Evolutionary conservation across 2,329 filamentous ascomycete genomes (phyloP).

Genomic region (Hymenoscyphus infarciens): DNA sequence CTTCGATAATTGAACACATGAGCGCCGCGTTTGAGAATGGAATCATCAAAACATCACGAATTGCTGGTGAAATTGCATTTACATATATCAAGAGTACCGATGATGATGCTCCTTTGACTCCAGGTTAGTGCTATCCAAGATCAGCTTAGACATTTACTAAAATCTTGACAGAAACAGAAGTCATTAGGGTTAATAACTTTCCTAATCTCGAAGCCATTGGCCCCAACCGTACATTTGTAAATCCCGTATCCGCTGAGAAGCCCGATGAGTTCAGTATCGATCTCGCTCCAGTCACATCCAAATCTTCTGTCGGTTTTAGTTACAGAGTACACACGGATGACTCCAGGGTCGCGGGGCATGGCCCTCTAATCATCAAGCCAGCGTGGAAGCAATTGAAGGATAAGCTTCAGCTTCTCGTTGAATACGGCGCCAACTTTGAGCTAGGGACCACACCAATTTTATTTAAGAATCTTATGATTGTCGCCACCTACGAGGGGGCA

Average conservation of each 20-base stretch:
- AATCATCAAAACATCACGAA: conserved; percentile 64
- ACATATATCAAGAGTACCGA: conserved; percentile 59
- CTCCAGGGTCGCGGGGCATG: conserved; percentile 48
- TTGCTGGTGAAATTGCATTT: conserved; percentile 86
- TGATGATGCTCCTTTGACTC: conserved; percentile 40
- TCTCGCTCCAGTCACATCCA: conserved; percentile 64
- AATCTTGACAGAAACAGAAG: conserved; percentile 15
- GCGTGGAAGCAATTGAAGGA: conserved; percentile 78
- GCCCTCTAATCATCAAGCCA: conserved; percentile 59
- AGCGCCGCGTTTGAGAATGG: conserved; percentile 78
- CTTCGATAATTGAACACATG: conserved; percentile 89
- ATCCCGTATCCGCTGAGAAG: conserved; percentile 59
- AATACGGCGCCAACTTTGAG: conserved; percentile 76
- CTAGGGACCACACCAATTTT: conserved; percentile 46
- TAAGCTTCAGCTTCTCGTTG: conserved; percentile 81
- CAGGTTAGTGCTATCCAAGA: conserved; percentile 41
- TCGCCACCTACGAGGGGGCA: conserved; percentile 66
- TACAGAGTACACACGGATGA: conserved; percentile 79
- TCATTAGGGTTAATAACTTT: conserved; percentile 64
- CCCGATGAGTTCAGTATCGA: conserved; percentile 79
- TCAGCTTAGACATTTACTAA: background rate
- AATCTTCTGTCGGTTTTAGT: conserved; percentile 78
- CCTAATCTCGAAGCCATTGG: conserved; percentile 84
- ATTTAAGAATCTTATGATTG: conserved; percentile 71
- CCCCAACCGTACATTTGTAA: conserved; percentile 87